These are phyloP conservation scores for Fusarium sp. DNA, from an alignment of 2,329 filamentous ascomycete species.

Conservation along the genomic window DNA sequence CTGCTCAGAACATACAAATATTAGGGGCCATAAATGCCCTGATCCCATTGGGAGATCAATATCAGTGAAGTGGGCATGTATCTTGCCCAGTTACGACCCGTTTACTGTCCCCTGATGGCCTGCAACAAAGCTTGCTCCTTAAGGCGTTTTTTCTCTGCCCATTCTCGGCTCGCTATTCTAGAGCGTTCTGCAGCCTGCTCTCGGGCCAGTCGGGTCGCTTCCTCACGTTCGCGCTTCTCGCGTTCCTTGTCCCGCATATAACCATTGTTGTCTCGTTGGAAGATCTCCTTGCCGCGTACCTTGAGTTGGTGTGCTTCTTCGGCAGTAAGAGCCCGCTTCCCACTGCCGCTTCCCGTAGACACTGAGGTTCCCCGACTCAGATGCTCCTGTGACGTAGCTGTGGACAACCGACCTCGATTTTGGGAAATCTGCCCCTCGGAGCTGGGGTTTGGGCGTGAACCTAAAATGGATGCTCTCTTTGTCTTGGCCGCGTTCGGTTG, in stretches of 20 bases:
- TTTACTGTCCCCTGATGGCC: constrained; percentile 16
- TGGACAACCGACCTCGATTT: constrained; percentile 46
- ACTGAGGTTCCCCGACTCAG: constrained; percentile 57
- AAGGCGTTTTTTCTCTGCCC: constrained; percentile 68
- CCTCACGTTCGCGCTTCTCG: constrained; percentile 66
- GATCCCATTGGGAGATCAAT: background rate
- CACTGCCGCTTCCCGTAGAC: constrained; percentile 57
- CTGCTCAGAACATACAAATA: constrained; percentile 15
- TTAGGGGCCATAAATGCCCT: background rate
- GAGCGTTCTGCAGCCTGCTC: constrained; percentile 71
- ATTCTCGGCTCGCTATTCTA: constrained; percentile 67
- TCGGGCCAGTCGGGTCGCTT: constrained; percentile 64
- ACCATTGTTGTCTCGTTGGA: constrained; percentile 61
- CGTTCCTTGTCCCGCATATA: constrained; percentile 60
- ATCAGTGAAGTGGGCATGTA: background rate
- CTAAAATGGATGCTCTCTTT: constrained; percentile 44
- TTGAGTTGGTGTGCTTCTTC: constrained; percentile 64
- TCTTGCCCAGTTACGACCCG: background rate
- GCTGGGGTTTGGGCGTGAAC: constrained; percentile 8
- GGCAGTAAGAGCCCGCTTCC: constrained; percentile 61
- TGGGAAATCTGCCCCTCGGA: constrained; percentile 28
- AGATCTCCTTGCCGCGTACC: constrained; percentile 64
- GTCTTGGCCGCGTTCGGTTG: constrained; percentile 21
- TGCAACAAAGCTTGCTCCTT: constrained; percentile 49
- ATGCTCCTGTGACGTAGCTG: constrained; percentile 38